Base-by-base conservation (phyloP, 495 filamentous ascomycete genomes). In the Penicillium angulare region DNA sequence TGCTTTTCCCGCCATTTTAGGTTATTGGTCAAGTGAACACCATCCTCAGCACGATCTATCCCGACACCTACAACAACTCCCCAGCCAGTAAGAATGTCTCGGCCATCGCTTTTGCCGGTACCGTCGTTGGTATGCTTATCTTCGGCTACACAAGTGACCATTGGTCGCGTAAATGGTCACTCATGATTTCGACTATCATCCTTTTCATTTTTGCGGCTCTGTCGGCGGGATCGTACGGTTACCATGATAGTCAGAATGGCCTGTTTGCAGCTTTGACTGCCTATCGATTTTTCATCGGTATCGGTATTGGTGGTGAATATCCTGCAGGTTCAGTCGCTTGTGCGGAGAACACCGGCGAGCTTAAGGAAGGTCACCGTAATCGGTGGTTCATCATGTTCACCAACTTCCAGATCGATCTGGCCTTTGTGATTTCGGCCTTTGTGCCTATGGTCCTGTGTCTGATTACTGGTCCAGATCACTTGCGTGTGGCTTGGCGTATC, bases 341-440 rank as follows among this genome's bases (percentile, higher is more conserved):
- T 43, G 88, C 90, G 16, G 92, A 97, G 69, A 86, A 85, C 22
- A 90, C 85, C 0, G 88, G 88, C 15, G 89, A 95, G 63, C 71
- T 96, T 50, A 88, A 88, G 64, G 62, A 64, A 7, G 92, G 91
- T n/a, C 84, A 84, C 18, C 74, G 91, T 12, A 92, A 96, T 59
- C 79, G 84, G 17, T 95, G 89, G 89, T 97, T 96, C 67, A 90
- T 95, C 60, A 76, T 95, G 55, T 96, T 95, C 68, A 97, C 91
- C 36, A 96, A 96, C 70, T 79, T 88, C 27, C 85, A 88, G 73
- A 95, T 97, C 52, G 89, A 95, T 64, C 79, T 79, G 20, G 90
- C 85, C 0, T 92, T 88, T 43, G 86, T 93, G 3, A 69, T 88
- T 34, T 83, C 87, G 2, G 82, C 88, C 0, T 78, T 95, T 39